Conservation (phyloP, 78 protist genomes). For the Dictyostelium capitatum region DNA sequence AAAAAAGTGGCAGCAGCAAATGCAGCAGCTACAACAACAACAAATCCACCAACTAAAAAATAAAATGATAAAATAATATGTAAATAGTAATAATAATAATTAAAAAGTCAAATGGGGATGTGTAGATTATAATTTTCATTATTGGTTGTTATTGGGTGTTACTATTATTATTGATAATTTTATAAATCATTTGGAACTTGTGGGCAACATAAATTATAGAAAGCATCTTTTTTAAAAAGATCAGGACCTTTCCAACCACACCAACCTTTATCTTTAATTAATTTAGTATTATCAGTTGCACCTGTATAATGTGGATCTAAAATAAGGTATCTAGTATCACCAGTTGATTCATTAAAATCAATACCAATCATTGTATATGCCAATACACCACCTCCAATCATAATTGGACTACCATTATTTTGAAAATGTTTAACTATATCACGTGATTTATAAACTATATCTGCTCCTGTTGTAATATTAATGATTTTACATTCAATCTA, state of each 20-base stretch:
- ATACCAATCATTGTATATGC: slow-evolving; percentile 94
- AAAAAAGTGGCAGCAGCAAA: background rate
- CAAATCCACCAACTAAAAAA: background rate
- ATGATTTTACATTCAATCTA: slow-evolving; percentile 76
- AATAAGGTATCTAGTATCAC: slow-evolving; percentile 86
- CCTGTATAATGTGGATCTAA: slow-evolving; percentile 94
- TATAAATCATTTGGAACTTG: slow-evolving; percentile 51
- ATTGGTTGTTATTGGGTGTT: no score
- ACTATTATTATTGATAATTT: background rate
- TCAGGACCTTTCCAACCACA: slow-evolving; percentile 78
- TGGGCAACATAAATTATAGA: slow-evolving; percentile 82
- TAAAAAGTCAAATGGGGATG: no score
- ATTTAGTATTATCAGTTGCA: slow-evolving; percentile 51
- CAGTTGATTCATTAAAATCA: slow-evolving; percentile 73
- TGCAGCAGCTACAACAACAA: background rate
- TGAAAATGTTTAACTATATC: slow-evolving; percentile 88
- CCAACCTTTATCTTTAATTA: slow-evolving; percentile 75
- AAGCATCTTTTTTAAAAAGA: slow-evolving; percentile 80
- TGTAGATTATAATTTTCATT: no score
- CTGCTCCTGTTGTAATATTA: slow-evolving; percentile 69
- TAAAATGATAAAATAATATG: background rate
- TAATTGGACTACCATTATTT: slow-evolving; percentile 86
- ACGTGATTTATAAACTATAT: slow-evolving; percentile 53
- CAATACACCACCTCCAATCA: slow-evolving; percentile 94
- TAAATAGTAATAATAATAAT: no score